Percentiles rank a stretch among this genome's conserved stretches.
Evolutionary conservation across 805 yeast species (phyloP).

Genomic region (Pichia californica): DNA sequence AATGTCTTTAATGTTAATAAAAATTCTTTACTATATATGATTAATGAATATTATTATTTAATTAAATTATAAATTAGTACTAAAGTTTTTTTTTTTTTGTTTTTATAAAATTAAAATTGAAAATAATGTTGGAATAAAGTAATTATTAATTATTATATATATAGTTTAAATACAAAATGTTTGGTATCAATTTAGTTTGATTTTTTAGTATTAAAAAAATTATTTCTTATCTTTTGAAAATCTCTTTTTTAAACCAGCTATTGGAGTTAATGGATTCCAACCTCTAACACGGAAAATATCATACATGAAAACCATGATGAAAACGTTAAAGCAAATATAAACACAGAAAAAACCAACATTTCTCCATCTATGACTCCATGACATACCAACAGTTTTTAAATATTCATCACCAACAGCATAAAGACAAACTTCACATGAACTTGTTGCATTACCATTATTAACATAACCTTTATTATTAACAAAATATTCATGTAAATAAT

Average conservation of each 20-base stretch:
- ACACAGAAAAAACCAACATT: slow-evolving; percentile 58
- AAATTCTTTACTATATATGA: no score
- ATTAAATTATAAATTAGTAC: no score
- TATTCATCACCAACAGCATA: slow-evolving; percentile 41
- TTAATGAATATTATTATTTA: no score
- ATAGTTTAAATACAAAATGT: no score
- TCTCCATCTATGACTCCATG: slow-evolving; percentile 52
- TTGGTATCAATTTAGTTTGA: no score
- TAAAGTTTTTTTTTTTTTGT: no score
- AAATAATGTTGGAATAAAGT: no score
- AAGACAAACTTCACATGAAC: slow-evolving; percentile 44
- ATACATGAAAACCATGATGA: slow-evolving; percentile 32
- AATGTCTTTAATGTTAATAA: no score
- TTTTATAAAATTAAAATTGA: no score
- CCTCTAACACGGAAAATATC: slow-evolving; percentile 29
- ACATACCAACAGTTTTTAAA: slow-evolving; percentile 36
- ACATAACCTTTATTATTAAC: slow-evolving; percentile 48
- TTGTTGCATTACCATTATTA: slow-evolving; percentile 41
- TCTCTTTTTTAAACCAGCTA: background rate
- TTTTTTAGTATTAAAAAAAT: no score
- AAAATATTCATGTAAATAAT: slow-evolving; percentile 40
- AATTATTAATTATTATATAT: no score
- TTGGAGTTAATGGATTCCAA: slow-evolving; percentile 3
- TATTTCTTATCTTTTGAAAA: background rate
- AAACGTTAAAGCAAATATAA: slow-evolving; percentile 46